Percentiles rank a stretch among this genome's conserved stretches.
phyloP scores from a whole-genome alignment of 2,329 filamentous ascomycete genomes.

The Colletotrichum brevisporum region DNA sequence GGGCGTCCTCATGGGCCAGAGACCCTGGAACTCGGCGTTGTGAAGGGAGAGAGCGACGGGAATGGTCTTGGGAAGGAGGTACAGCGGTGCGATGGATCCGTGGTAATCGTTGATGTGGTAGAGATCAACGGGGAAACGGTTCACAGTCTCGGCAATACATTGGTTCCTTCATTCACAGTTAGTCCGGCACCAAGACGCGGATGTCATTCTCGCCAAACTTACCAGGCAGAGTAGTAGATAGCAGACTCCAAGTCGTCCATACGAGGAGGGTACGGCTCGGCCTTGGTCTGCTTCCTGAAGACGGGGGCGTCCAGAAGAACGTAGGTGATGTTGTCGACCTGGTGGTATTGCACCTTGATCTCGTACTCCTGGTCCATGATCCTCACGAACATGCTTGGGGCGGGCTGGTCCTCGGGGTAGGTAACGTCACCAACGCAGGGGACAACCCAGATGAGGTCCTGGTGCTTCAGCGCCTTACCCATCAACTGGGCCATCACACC shows the following conservation, averaged over 20 bases:
- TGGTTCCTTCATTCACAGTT: slow-evolving; percentile 59
- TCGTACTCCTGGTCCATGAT: slow-evolving; percentile 73
- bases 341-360: slow-evolving; percentile 75
- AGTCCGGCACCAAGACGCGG: not conserved
- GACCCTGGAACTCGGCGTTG: slow-evolving; percentile 78
- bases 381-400: slow-evolving; percentile 73
- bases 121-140: slow-evolving; percentile 73
- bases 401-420: slow-evolving; percentile 71
- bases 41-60: slow-evolving; percentile 76
- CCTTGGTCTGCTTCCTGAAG: slow-evolving; percentile 74
- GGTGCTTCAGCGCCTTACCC: slow-evolving; percentile 75
- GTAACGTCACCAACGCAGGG: slow-evolving; percentile 74
- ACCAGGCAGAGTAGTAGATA: slow-evolving; percentile 78
- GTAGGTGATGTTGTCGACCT: slow-evolving; percentile 76
- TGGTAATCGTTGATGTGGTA: slow-evolving; percentile 79
- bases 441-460: slow-evolving; percentile 76
- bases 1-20: slow-evolving; percentile 76
- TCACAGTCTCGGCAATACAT: slow-evolving; percentile 75
- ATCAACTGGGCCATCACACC: slow-evolving; percentile 80
- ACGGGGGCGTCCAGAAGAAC: slow-evolving; percentile 77
- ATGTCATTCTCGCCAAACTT: not conserved
- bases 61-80: slow-evolving; percentile 74
- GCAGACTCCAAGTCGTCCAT: slow-evolving; percentile 80
- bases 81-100: slow-evolving; percentile 74
- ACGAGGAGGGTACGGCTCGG: slow-evolving; percentile 75